Evolutionary conservation across 352 stramenopile genomes (phyloP).

Genomic region (Pilasporangium apinafurcum): DNA sequence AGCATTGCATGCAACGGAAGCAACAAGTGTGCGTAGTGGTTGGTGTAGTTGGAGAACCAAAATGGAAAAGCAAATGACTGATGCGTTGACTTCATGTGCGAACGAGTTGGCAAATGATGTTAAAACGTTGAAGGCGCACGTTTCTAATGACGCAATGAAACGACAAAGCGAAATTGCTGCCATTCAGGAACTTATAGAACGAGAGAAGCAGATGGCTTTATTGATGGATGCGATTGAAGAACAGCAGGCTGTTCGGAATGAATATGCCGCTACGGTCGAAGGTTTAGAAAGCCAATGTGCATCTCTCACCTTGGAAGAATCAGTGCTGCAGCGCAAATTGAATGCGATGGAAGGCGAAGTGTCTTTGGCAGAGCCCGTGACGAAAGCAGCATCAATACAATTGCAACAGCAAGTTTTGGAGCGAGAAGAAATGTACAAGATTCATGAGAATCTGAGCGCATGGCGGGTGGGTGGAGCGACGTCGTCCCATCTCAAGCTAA

Average conservation of each 20-base stretch:
- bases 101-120: slow-evolving; percentile 38
- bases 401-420: slow-evolving; percentile 41
- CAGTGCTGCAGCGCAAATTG: slow-evolving; percentile 54
- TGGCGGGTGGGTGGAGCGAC: slow-evolving; percentile 47
- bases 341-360: slow-evolving; percentile 43
- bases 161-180: slow-evolving; percentile 43
- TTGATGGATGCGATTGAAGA: slow-evolving; percentile 77
- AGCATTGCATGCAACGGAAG: slow-evolving; percentile 38
- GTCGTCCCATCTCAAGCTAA: slow-evolving; percentile 30
- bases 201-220: slow-evolving; percentile 59
- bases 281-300: slow-evolving; percentile 52
- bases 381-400: slow-evolving; percentile 15
- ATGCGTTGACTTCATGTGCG: slow-evolving; percentile 25
- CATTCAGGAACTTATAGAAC: slow-evolving; percentile 65
- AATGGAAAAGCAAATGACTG: slow-evolving; percentile 41
- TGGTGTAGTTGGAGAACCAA: slow-evolving; percentile 57
- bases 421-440: slow-evolving; percentile 41
- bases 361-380: slow-evolving; percentile 5
- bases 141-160: slow-evolving; percentile 27
- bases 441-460: slow-evolving; percentile 41
- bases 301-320: slow-evolving; percentile 57
- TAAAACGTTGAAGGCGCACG: slow-evolving; percentile 24
- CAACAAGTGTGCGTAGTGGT: slow-evolving; percentile 39
- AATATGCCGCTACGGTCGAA: slow-evolving; percentile 53
- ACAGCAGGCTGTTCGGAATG: slow-evolving; percentile 54